Percentiles rank a stretch among this genome's conserved stretches.
These are phyloP conservation scores for Nymphaea colorata DNA, from an alignment of 164 flowering plant genomes.

Conservation along the genomic window DNA sequence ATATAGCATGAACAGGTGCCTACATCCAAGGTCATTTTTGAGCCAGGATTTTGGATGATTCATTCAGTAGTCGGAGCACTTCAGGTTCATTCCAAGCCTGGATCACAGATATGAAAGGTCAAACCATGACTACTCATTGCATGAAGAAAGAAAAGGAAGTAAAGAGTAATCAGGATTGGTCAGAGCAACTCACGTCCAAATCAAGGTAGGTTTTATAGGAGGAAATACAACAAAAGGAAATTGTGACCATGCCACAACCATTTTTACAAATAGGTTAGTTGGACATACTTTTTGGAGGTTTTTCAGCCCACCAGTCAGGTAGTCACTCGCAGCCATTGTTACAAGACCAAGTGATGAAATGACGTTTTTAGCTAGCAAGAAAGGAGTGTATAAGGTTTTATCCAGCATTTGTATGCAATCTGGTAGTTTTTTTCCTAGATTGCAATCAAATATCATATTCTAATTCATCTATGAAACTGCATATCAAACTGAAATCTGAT, in stretches of 20 bases:
- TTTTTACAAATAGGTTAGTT: constrained; percentile 29
- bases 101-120: not conserved
- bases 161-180: too few relatives aligned
- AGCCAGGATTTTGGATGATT: constrained; percentile 69
- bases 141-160: not conserved
- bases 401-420: constrained; percentile 74
- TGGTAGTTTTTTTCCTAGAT: too few relatives aligned
- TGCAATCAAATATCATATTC: constrained; percentile 19
- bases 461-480: constrained; percentile 10
- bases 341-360: too few relatives aligned
- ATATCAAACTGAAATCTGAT: too few relatives aligned
- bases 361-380: constrained; percentile 19
- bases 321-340: too few relatives aligned
- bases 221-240: constrained; percentile 38
- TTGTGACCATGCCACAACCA: too few relatives aligned
- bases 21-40: constrained; percentile 74
- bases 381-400: constrained; percentile 39
- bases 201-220: constrained; percentile 62
- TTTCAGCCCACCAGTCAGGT: too few relatives aligned
- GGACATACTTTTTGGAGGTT: constrained; percentile 34
- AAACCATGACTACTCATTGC: not conserved
- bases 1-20: constrained; percentile 4
- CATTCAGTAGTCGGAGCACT: constrained; percentile 54
- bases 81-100: constrained; percentile 69
- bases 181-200: constrained; percentile 36